Base-by-base conservation (phyloP, 129 eudicot genomes). In the Arctium minus region DNA sequence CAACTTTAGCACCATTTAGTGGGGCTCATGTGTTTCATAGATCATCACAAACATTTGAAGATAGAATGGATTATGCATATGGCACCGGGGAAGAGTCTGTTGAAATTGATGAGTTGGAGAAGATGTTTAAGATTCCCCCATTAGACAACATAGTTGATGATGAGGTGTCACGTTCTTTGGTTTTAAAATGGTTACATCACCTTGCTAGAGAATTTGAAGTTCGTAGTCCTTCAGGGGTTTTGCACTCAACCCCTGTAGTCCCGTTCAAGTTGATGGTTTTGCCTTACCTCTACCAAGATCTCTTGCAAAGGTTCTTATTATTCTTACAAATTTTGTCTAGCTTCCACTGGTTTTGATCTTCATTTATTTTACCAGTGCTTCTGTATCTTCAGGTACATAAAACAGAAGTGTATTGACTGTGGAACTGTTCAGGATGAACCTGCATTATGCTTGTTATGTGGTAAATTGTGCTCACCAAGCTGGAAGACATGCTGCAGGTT, bases 401-500 rank as follows among this genome's bases (percentile, higher is more conserved):
- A 90, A 81, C 87, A 89, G 80, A 74, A 65, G 65, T 96, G 99
- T 84, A 86, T 90, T 15, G 89, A 87, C 48, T 96, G 99, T 78
- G 97, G 88, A 71, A 83, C 84, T 60, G 87, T 88, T 84, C 91
- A 83, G 79, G 95, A 93, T 37, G 97, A 96, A 67, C 98, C 98
- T 79, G 99, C 97, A 39, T 86, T 96, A 74, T 96, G 99, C 89
- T 88, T 96, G 83, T 78, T 93, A 69, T 96, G 99, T 85, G 99
- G 99, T 78, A 86, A 89, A 85, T 83, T 93, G 87, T 96, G 99
- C 87, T 91, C 98, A 2, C 98, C 98, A 65, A 85, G 68, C 83
- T 91, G 99, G 99, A 96, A 88, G 88, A 72, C 83, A n/a, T 96
- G 99, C 86, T 96, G 99, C 99, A 91, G 97, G 99, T 96, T 72